Evolutionary conservation across 2,329 filamentous ascomycete genomes (phyloP), one percentile per base, ranked within the genome.

Genomic region (Curvularia sp.): DNA sequence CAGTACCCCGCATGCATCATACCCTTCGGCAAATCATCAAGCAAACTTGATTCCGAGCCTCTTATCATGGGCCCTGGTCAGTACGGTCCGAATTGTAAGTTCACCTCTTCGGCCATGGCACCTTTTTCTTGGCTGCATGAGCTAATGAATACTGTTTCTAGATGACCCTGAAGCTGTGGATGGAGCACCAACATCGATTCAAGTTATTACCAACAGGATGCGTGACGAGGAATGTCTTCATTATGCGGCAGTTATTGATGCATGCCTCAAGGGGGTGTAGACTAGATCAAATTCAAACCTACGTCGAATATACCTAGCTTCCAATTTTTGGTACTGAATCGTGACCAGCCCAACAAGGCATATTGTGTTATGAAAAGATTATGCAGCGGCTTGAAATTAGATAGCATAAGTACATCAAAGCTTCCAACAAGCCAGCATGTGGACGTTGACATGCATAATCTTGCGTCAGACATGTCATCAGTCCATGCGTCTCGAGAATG

Each of bases 171-270:
- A 55, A 31, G 28, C 18, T 12, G 26, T 15, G 30, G 28, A 55
- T 24, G 46, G 44, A 18, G 51, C 51, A 20, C 55, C 55, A 18
- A 50, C 39, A 22, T 43, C 50, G 9, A 33, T 58, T 1, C 51
- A 54, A 28, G 39, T 58, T 22, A 49, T 46, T 10, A 58, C 51
- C 8, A 44, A 55, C 10, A 58, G 8, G 30, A 58, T 55, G 55
- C 55, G 55, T 18, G 55, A 58, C 30, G 55, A 58, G 31, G 55
- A 58, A 12, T 58, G 55, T 42, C 51, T 58, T 18, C 44, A 28
- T 18, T 46, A 44, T 15, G 44, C 55, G 7, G 18, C 28, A 4
- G 20, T 55, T 1, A 18, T 58, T 1, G 50, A 58, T 49, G 51
- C 35, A 12, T 49, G 44, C 30, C 31, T 58, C 20, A 58, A 46